A percentile compares a stretch with the other conserved stretches of the same genome.
phyloP scores from a whole-genome alignment of 1,284 basidiomycete genomes.

The Fistulina hepatica region DNA sequence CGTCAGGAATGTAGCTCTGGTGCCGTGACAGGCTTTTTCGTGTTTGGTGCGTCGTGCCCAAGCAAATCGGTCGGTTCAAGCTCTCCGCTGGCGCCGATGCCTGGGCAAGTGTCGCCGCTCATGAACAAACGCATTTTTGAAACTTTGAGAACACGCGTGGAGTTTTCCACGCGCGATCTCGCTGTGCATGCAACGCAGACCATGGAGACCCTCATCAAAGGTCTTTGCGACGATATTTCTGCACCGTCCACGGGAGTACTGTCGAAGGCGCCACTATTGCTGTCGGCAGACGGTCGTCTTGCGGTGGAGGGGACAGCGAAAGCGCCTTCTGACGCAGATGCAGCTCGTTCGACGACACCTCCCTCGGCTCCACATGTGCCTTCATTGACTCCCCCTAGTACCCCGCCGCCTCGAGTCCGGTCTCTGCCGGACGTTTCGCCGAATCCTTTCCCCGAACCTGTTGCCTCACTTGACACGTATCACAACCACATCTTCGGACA shows the following conservation, averaged over 20 bases:
- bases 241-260: constrained; percentile 11
- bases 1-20: constrained; percentile 84
- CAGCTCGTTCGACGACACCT: neutral
- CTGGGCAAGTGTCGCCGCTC: constrained; percentile 51
- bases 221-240: constrained; percentile 55
- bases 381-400: constrained; percentile 31
- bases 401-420: constrained; percentile 33
- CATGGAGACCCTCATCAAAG: constrained; percentile 55
- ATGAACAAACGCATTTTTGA: constrained; percentile 60
- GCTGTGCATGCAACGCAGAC: constrained; percentile 59
- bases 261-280: constrained; percentile 1
- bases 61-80: constrained; percentile 11
- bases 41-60: constrained; percentile 36
- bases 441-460: constrained; percentile 55
- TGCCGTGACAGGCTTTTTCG: constrained; percentile 85
- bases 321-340: constrained; percentile 12
- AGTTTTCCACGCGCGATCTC: constrained; percentile 61
- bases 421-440: constrained; percentile 41
- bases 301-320: constrained; percentile 1
- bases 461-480: constrained; percentile 49
- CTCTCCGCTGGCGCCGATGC: constrained; percentile 38
- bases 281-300: neutral
- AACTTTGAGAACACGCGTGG: constrained; percentile 60
- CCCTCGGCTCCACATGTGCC: constrained; percentile 19
- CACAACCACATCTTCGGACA: constrained; percentile 44